Conservation (phyloP, 768 basidiomycete genomes). For the Dendrothele bispora region DNA sequence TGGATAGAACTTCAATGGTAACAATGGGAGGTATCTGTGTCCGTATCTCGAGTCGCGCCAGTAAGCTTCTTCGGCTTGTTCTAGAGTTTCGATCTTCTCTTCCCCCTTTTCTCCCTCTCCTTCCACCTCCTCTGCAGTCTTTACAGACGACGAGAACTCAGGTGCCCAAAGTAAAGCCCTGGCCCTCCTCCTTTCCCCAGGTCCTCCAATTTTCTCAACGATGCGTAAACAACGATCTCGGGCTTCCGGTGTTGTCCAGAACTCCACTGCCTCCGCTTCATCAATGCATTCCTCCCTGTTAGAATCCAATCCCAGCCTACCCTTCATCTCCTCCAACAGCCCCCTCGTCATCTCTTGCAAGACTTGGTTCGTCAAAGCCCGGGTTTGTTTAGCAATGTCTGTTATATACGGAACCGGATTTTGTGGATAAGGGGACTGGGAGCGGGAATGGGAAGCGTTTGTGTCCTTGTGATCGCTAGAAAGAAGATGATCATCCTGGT, state of each 20-base stretch:
- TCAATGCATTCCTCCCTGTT: neutral
- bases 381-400: constrained; percentile 56
- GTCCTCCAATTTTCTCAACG: constrained; percentile 77
- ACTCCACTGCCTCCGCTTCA: constrained; percentile 39
- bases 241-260: constrained; percentile 84
- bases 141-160: constrained; percentile 1
- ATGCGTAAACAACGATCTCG: constrained; percentile 73
- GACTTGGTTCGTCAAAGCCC: constrained; percentile 70
- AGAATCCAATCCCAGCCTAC: constrained; percentile 35
- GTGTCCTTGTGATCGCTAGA: constrained; percentile 30
- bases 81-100: constrained; percentile 3
- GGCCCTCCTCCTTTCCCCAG: constrained; percentile 61
- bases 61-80: constrained; percentile 43
- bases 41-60: constrained; percentile 67
- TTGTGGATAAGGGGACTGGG: no score
- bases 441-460: no score
- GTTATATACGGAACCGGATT: constrained; percentile 12
- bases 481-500: constrained; percentile 9
- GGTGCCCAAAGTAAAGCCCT: constrained; percentile 53
- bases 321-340: constrained; percentile 61
- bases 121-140: neutral
- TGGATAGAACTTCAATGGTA: constrained; percentile 59
- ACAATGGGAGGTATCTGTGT: constrained; percentile 49
- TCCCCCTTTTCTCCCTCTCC: neutral
- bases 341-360: constrained; percentile 71